Percentiles rank a stretch among this genome's conserved stretches.
phyloP scores from a whole-genome alignment of 2,329 filamentous ascomycete genomes.

The Penicillium sp. region DNA sequence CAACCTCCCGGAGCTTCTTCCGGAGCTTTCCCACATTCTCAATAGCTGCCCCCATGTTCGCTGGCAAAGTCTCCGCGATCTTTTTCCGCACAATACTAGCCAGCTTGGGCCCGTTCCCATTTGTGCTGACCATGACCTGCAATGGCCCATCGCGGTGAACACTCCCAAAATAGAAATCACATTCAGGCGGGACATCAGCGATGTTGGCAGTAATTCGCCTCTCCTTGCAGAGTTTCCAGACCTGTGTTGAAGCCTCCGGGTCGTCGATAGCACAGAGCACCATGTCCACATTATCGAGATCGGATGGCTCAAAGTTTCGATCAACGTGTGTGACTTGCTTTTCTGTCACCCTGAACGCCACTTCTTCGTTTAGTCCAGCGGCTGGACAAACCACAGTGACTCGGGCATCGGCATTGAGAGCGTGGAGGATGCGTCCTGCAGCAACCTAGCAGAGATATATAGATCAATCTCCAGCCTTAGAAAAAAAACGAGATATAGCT shows the following conservation, averaged over 20 bases:
- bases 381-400: constrained; percentile 82
- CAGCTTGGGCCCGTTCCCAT: constrained; percentile 89
- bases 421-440: constrained; percentile 87
- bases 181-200: constrained; percentile 92
- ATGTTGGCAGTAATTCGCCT: constrained; percentile 86
- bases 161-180: constrained; percentile 98
- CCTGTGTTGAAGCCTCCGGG: constrained; percentile 79
- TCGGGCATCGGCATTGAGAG: constrained; percentile 89
- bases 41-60: constrained; percentile 81
- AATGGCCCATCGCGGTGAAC: constrained; percentile 92
- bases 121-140: constrained; percentile 98
- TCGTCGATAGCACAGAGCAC: constrained; percentile 93
- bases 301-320: constrained; percentile 79
- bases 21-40: constrained; percentile 78
- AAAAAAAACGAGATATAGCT: constrained; percentile 12
- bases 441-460: constrained; percentile 67
- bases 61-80: constrained; percentile 74
- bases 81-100: constrained; percentile 81
- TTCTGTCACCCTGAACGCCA: constrained; percentile 73
- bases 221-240: constrained; percentile 93
- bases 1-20: constrained; percentile 73
- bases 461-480: constrained; percentile 17
- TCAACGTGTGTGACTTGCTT: constrained; percentile 77
- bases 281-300: constrained; percentile 81
- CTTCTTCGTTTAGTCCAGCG: constrained; percentile 81